A percentile compares a stretch with the other conserved stretches of the same genome.
Conservation (phyloP, 1,284 basidiomycete species). For the Coniferiporia weirii region DNA sequence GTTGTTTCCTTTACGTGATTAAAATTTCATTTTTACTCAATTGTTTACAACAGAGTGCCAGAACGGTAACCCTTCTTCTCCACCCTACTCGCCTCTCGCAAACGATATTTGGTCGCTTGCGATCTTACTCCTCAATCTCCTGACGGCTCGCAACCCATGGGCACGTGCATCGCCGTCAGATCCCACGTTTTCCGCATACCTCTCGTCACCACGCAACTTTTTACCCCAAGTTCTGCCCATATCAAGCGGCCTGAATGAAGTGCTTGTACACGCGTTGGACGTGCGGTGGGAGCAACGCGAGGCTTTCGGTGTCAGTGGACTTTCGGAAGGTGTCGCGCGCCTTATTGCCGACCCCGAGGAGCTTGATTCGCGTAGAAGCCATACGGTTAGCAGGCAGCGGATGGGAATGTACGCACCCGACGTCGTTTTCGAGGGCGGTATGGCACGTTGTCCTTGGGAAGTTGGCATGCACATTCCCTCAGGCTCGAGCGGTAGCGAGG, state of each 20-base stretch:
- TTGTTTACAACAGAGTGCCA: constrained; percentile 53
- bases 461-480: constrained; percentile 44
- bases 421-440: constrained; percentile 74
- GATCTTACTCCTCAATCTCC: constrained; percentile 80
- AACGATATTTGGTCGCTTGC: constrained; percentile 94
- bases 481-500: constrained; percentile 14
- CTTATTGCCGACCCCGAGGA: constrained; percentile 12
- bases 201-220: constrained; percentile 57
- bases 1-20: constrained; percentile 19
- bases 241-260: constrained; percentile 46
- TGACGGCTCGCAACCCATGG: constrained; percentile 88
- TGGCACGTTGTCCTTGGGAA: constrained; percentile 79
- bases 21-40: constrained; percentile 18
- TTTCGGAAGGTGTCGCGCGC: constrained; percentile 13
- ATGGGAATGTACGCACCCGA: constrained; percentile 46
- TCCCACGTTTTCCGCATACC: constrained; percentile 66
- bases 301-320: constrained; percentile 14
- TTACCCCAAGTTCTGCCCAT: constrained; percentile 72
- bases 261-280: constrained; percentile 41
- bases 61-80: constrained; percentile 46
- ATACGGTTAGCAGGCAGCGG: constrained; percentile 5
- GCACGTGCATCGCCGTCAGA: constrained; percentile 68
- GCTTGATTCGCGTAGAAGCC: constrained; percentile 1
- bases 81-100: constrained; percentile 64
- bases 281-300: constrained; percentile 18